Base-by-base conservation (phyloP, 495 filamentous ascomycete genomes). In the Penicillium herquei region DNA sequence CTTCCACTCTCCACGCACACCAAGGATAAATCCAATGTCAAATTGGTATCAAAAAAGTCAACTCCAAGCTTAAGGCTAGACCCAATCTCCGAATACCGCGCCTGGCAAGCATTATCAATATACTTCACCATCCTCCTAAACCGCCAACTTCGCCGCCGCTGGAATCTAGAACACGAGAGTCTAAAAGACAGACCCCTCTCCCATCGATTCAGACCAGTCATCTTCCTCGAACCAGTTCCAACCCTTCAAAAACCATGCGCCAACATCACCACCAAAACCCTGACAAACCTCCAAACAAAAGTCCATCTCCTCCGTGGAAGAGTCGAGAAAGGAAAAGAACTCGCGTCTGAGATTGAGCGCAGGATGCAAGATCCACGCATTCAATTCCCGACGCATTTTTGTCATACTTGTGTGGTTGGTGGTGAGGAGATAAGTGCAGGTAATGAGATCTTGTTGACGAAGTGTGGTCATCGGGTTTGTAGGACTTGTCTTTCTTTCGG, bases 311-410 rank as follows among this genome's bases (percentile, higher is more conserved):
- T 68, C 39, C 65, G 63, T 30, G 65, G 51, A 14, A 59, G 65
- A 17, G 57, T 66, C 16, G 65, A 68, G 42, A 68, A 68, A 17
- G 63, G 65, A 34, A 68, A 68, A 43, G 65, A 68, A 48, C 63
- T 68, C 14, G 60, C 56, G 9, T 44, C 53, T 3, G 60, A 68
- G 18, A 68, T 66, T 31, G 65, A 68, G 32, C 60, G 63, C 9
- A 63, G 65, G 21, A 61, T 63, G 60, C 32, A 18, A 9, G 26
- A 57, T 6, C 57, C 63, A 0, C 13, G 13, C 0, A 35, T 64
- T 8, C 5, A 4, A 1, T 68, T 51, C 35, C 65, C 65, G 0
- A 66, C 65, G 16, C 65, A 68, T 33, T 68, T 68, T 46, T 68
- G 65, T 17, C 63, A 68, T 42, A 66, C 57, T 0, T 68, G 65